These are phyloP conservation scores for Podaxis pistillaris DNA, from an alignment of 768 basidiomycete genomes.

Conservation along the genomic window DNA sequence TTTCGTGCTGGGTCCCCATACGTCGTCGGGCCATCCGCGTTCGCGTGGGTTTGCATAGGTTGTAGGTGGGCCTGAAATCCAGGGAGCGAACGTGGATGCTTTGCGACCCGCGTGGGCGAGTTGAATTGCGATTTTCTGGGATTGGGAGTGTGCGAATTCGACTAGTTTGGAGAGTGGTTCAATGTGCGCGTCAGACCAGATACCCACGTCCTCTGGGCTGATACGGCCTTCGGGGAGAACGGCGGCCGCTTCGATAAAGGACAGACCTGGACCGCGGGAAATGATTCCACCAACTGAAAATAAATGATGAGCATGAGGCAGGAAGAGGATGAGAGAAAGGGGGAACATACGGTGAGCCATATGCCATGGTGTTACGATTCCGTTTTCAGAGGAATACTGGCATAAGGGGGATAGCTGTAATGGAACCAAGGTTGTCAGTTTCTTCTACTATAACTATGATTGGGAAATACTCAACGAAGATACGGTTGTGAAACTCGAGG, in stretches of 20 bases:
- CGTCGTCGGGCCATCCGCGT: constrained; percentile 54
- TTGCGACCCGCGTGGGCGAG: constrained; percentile 80
- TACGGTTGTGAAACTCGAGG: constrained; percentile 52
- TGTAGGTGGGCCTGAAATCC: constrained; percentile 34
- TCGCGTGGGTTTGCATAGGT: constrained; percentile 31
- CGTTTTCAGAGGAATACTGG: constrained; percentile 60
- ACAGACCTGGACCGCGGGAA: constrained; percentile 52
- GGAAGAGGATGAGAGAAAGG: constrained; percentile 20
- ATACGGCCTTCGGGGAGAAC: constrained; percentile 64
- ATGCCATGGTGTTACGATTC: constrained; percentile 54
- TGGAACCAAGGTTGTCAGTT: neutral
- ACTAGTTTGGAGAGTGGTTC: constrained; percentile 43
- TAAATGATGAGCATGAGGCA: neutral
- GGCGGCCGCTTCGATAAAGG: constrained; percentile 66
- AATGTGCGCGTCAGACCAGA: constrained; percentile 64
- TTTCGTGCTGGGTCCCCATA: constrained; percentile 57
- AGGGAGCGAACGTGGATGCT: constrained; percentile 61
- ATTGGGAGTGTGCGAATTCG: constrained; percentile 71
- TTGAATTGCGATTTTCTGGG: constrained; percentile 71
- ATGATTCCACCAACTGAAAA: constrained; percentile 50
- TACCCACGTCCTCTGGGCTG: constrained; percentile 59
- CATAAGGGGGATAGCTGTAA: constrained; percentile 52
- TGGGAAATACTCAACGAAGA: constrained; percentile 38
- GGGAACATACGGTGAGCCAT: constrained; percentile 55
- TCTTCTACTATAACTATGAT: neutral